These are phyloP conservation scores for Polysphondylium violaceum DNA, from an alignment of 78 protist species.

Conservation along the genomic window DNA sequence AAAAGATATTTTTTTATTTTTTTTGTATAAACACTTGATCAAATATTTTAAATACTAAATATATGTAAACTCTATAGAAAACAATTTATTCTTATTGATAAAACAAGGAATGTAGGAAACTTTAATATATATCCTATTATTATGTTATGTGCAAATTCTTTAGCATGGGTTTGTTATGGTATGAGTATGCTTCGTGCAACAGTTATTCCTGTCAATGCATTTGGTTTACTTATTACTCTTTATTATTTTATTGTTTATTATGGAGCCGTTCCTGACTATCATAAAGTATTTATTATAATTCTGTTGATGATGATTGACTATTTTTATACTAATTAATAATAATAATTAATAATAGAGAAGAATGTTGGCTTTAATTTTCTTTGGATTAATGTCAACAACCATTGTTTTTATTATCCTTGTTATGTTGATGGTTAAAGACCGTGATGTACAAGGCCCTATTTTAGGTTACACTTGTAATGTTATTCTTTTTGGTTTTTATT, in stretches of 20 bases:
- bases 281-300: background rate
- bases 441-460: background rate
- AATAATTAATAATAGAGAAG: constrained; percentile 2
- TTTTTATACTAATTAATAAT: background rate
- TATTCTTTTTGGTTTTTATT: constrained; percentile 29
- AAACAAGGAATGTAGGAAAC: constrained; percentile 10
- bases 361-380: background rate
- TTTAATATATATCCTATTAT: constrained; percentile 47
- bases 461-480: constrained; percentile 48
- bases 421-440: background rate
- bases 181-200: background rate
- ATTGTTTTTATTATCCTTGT: background rate
- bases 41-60: too few species aligned
- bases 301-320: background rate
- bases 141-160: constrained; percentile 29
- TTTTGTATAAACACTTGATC: too few species aligned
- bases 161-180: constrained; percentile 48
- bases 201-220: constrained; percentile 48
- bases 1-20: too few species aligned
- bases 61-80: too few species aligned
- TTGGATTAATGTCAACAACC: background rate
- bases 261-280: background rate
- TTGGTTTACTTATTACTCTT: constrained; percentile 38
- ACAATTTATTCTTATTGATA: too few species aligned
- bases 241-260: constrained; percentile 13